Evolutionary conservation across 495 filamentous ascomycete species (phyloP).

Genomic region (Trichoderma reesei): DNA sequence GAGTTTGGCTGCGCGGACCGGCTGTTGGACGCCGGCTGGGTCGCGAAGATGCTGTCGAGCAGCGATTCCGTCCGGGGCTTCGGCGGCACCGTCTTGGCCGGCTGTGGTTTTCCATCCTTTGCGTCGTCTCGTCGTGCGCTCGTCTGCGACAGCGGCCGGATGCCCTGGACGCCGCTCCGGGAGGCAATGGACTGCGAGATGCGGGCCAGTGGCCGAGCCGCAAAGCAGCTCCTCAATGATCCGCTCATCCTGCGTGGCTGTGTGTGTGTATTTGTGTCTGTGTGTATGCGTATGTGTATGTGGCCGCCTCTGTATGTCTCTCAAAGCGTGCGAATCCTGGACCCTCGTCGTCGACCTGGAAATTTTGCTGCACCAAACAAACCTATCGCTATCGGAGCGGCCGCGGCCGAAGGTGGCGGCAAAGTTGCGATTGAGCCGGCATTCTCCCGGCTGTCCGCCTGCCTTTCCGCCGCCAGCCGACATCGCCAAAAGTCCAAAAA

Average conservation of each 20-base stretch:
- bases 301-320: no score
- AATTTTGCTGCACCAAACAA: no score
- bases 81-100: background rate
- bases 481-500: constrained; percentile 12
- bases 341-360: background rate
- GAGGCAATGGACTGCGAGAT: background rate
- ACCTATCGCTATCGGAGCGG: constrained; percentile 1
- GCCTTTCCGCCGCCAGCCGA: constrained; percentile 10
- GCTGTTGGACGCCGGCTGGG: background rate
- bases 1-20: background rate
- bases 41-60: constrained; percentile 9
- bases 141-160: background rate
- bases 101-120: background rate
- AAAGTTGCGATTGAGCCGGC: constrained; percentile 1
- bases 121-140: constrained; percentile 6
- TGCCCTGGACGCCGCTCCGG: background rate
- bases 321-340: constrained; percentile 2
- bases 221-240: constrained; percentile 4
- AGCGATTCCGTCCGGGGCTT: background rate
- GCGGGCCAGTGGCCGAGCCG: constrained; percentile 8
- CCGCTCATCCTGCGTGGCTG: constrained; percentile 7
- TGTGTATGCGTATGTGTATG: no score
- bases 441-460: constrained; percentile 10
- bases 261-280: no score
- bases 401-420: background rate